phyloP scores from a whole-genome alignment of 75 land plant species.

The Chamaecyparis obtusa region DNA sequence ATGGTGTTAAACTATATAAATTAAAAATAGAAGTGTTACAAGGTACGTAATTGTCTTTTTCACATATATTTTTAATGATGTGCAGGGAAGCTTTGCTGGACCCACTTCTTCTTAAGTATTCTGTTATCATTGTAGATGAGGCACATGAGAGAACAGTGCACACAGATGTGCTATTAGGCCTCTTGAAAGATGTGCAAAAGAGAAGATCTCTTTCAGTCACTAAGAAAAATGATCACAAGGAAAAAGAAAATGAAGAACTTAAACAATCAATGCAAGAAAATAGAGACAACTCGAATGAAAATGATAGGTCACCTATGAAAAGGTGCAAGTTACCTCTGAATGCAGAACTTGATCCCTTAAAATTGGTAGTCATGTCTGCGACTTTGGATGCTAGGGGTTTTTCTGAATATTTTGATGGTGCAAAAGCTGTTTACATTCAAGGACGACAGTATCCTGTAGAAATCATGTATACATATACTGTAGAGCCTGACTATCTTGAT shows the following conservation, averaged over 20 bases:
- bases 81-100: constrained; percentile 91
- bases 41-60: neutral
- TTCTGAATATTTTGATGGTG: constrained; percentile 82
- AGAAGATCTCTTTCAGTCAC: constrained; percentile 30
- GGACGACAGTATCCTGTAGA: constrained; percentile 92
- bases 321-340: neutral
- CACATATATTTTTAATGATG: neutral
- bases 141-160: constrained; percentile 98
- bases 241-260: constrained; percentile 9
- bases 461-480: constrained; percentile 59
- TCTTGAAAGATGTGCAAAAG: constrained; percentile 75
- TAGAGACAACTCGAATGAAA: neutral
- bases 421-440: constrained; percentile 83
- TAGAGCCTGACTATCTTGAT: constrained; percentile 82
- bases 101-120: constrained; percentile 77
- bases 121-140: constrained; percentile 92
- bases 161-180: constrained; percentile 90
- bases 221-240: constrained; percentile 5
- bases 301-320: constrained; percentile 18
- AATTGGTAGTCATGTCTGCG: constrained; percentile 93
- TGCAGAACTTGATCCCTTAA: constrained; percentile 41
- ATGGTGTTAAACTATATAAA: neutral
- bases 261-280: constrained; percentile 18
- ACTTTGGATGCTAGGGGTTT: constrained; percentile 86
- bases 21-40: neutral